A percentile compares a stretch with the other conserved stretches of the same genome.
These are phyloP conservation scores for Jacaranda mimosifolia DNA, from an alignment of 257 asterid species.

Conservation along the genomic window DNA sequence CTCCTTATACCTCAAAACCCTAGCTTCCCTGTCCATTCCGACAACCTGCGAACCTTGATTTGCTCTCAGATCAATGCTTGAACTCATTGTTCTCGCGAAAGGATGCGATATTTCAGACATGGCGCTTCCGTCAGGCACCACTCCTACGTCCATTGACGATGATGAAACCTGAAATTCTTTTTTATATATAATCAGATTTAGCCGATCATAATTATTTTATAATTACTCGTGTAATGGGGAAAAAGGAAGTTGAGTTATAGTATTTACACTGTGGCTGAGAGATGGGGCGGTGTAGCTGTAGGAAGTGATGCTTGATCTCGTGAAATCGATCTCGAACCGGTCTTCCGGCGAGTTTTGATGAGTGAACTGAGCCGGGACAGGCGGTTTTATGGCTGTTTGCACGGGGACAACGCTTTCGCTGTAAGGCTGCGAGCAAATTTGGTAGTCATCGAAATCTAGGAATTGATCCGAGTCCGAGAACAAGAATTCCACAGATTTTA, in stretches of 20 bases:
- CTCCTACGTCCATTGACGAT: slow-evolving; percentile 75
- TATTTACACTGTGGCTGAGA: slow-evolving; percentile 63
- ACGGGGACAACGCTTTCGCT: slow-evolving; percentile 57
- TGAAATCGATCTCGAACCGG: slow-evolving; percentile 53
- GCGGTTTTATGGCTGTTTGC: slow-evolving; percentile 42
- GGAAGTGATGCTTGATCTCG: slow-evolving; percentile 44
- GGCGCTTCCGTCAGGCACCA: slow-evolving; percentile 77
- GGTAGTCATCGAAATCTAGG: slow-evolving; percentile 48
- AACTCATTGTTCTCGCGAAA: slow-evolving; percentile 25
- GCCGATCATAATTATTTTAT: background rate
- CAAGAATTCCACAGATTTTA: slow-evolving; percentile 54
- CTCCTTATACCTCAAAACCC: slow-evolving; percentile 81
- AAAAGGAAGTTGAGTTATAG: background rate
- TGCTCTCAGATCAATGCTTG: slow-evolving; percentile 41
- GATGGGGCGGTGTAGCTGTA: slow-evolving; percentile 49
- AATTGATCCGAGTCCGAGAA: slow-evolving; percentile 52
- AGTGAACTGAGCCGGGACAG: slow-evolving; percentile 27
- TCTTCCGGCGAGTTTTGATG: slow-evolving; percentile 45
- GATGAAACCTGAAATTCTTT: slow-evolving; percentile 70
- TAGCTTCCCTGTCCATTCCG: slow-evolving; percentile 72
- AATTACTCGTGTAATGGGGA: background rate
- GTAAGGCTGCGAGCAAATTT: slow-evolving; percentile 37
- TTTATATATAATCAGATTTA: background rate
- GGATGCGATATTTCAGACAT: slow-evolving; percentile 62
- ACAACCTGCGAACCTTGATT: slow-evolving; percentile 38